Conservation (phyloP, 768 basidiomycete genomes). For the Pholiota molesta region DNA sequence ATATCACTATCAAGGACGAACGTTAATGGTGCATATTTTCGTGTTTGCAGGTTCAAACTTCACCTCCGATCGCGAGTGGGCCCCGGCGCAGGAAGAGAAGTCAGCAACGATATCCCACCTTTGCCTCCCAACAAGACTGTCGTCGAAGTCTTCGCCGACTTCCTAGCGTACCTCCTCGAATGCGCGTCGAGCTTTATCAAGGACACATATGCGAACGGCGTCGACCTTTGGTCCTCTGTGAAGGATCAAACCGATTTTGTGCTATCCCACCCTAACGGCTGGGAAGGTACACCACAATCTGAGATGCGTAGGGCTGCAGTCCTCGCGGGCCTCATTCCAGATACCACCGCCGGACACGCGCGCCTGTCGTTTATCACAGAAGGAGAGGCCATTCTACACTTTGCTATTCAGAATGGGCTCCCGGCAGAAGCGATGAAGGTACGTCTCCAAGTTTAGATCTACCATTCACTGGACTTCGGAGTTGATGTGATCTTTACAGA, state of each 20-base stretch:
- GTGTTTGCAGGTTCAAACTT: constrained; percentile 32
- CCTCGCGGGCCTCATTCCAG: constrained; percentile 49
- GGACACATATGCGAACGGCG: constrained; percentile 41
- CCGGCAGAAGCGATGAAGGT: constrained; percentile 38
- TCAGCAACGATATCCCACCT: constrained; percentile 34
- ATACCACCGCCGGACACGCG: constrained; percentile 37
- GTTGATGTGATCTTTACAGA: constrained; percentile 26
- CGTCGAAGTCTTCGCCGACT: constrained; percentile 45
- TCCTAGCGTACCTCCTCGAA: constrained; percentile 41
- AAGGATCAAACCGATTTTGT: constrained; percentile 44
- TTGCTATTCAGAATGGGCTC: constrained; percentile 45
- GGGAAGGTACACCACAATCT: constrained; percentile 60
- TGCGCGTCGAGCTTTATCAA: constrained; percentile 41
- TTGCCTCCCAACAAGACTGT: constrained; percentile 28
- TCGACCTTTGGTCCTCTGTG: constrained; percentile 37
- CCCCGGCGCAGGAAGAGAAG: constrained; percentile 6
- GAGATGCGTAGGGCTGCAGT: constrained; percentile 55
- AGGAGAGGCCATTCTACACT: constrained; percentile 65
- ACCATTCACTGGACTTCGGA: too few species aligned
- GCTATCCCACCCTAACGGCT: constrained; percentile 52
- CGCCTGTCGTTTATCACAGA: constrained; percentile 61
- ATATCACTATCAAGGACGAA: background rate
- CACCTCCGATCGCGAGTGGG: constrained; percentile 34
- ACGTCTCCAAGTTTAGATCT: background rate
- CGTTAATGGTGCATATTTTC: constrained; percentile 15